Conservation (phyloP, 345 rosid genomes). For the Gossypium arboreum region DNA sequence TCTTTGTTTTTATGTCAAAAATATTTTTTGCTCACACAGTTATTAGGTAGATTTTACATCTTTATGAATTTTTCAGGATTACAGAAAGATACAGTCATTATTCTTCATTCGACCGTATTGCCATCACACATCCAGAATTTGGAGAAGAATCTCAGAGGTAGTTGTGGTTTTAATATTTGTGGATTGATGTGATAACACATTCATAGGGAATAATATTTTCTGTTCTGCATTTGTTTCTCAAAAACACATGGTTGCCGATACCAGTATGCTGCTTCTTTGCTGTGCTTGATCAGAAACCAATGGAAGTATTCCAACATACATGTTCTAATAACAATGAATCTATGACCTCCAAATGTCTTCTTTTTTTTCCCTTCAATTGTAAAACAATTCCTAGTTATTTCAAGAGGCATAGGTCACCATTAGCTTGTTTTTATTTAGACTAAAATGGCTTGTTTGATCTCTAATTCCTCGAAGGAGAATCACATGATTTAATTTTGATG, state of each 20-base stretch:
- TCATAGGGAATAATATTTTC: neutral
- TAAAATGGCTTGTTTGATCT: neutral
- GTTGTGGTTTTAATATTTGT: slow-evolving; percentile 7
- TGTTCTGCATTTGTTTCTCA: slow-evolving; percentile 10
- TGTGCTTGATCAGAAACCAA: neutral
- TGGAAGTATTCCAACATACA: neutral
- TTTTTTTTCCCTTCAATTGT: neutral
- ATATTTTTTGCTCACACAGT: neutral
- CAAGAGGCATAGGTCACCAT: neutral
- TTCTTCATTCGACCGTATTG: slow-evolving; percentile 51
- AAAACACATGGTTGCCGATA: neutral
- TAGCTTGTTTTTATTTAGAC: slow-evolving; percentile 3
- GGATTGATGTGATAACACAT: neutral
- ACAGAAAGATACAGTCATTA: slow-evolving; percentile 47
- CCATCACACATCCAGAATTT: slow-evolving; percentile 49
- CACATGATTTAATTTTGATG: slow-evolving; percentile 3
- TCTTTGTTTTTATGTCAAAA: slow-evolving; percentile 13
- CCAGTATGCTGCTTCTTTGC: neutral
- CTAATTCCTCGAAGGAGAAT: slow-evolving; percentile 1
- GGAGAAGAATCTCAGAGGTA: slow-evolving; percentile 62
- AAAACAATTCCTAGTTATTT: neutral
- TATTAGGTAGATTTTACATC: slow-evolving; percentile 16
- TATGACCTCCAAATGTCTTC: neutral
- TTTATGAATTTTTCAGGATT: slow-evolving; percentile 40
- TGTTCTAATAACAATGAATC: neutral